phyloP scores from a whole-genome alignment of 2,329 filamentous ascomycete genomes.

The Mycosphaerelloides madeirae region DNA sequence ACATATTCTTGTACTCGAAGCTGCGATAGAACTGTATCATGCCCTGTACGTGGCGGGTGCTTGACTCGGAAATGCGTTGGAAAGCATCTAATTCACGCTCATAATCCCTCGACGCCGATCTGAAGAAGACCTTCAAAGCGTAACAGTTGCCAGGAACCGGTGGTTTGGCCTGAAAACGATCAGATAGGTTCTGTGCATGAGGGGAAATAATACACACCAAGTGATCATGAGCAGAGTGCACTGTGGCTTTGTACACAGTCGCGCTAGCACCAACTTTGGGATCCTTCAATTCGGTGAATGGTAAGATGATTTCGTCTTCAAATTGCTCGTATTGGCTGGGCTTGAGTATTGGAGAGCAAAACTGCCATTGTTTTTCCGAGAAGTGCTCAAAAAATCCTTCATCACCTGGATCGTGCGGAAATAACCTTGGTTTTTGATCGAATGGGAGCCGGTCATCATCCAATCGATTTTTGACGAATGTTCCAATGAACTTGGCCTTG shows the following conservation, averaged over 20 bases:
- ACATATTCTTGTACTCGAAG: conserved; percentile 24
- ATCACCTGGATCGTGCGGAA: conserved; percentile 1
- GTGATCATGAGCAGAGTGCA: conserved; percentile 6
- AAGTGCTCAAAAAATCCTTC: conserved; percentile 3
- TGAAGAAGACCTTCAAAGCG: conserved; percentile 11
- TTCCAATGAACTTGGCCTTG: conserved; percentile 1
- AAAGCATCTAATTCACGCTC: conserved; percentile 1
- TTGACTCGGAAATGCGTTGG: neutral
- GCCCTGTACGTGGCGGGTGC: neutral
- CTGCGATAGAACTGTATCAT: conserved; percentile 27
- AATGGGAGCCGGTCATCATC: conserved; percentile 3
- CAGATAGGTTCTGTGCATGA: no score
- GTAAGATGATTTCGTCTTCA: neutral
- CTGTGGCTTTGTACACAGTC: neutral
- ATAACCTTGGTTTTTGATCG: neutral
- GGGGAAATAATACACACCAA: neutral
- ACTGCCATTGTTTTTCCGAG: conserved; percentile 4
- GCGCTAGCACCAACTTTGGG: neutral
- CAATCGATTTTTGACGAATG: neutral
- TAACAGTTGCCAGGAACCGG: conserved; percentile 1
- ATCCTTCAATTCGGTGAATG: neutral
- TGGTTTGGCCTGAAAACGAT: no score
- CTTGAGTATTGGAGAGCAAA: conserved; percentile 1
- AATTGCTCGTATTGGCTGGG: neutral
- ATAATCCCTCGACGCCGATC: neutral